Evolutionary conservation across 1,139 yeast species (phyloP).

Genomic region (Blastobotrys malaysiensis): DNA sequence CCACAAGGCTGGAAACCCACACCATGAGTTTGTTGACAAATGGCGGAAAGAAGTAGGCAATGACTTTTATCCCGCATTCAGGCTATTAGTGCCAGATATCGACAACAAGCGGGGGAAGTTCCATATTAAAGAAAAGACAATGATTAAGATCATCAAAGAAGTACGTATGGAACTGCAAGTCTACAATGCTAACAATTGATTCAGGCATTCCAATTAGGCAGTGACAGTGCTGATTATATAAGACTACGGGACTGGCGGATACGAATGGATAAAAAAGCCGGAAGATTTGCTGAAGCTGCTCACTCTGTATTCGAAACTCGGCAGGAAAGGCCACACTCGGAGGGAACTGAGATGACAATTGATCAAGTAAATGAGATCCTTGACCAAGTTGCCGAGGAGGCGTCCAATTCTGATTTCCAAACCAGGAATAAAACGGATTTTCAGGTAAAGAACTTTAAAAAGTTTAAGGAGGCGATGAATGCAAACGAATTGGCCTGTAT

Average conservation of each 20-base stretch:
- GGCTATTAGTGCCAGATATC: constrained; percentile 41
- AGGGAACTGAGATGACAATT: constrained; percentile 41
- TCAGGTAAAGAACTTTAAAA: constrained; percentile 39
- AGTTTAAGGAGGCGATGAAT: constrained; percentile 51
- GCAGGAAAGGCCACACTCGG: constrained; percentile 30
- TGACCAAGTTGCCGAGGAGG: constrained; percentile 42
- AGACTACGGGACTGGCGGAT: constrained; percentile 45
- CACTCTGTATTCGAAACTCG: constrained; percentile 36
- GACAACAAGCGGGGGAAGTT: constrained; percentile 34
- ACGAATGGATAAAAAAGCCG: constrained; percentile 33
- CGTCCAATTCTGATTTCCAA: constrained; percentile 7
- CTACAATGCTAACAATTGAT: constrained; percentile 16
- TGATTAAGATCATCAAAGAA: constrained; percentile 43
- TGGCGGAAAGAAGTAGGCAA: constrained; percentile 66
- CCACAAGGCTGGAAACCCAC: not conserved
- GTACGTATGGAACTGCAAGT: constrained; percentile 12
- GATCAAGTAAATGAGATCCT: constrained; percentile 53
- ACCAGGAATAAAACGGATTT: constrained; percentile 13
- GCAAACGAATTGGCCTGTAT: constrained; percentile 67
- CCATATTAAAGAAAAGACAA: constrained; percentile 36
- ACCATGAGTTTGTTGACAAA: constrained; percentile 44
- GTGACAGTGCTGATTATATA: constrained; percentile 45
- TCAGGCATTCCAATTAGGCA: constrained; percentile 44
- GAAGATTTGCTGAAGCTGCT: constrained; percentile 40
- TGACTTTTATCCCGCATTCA: constrained; percentile 63